phyloP scores from a whole-genome alignment of 805 yeast genomes.

The Suhomyces prunicola region DNA sequence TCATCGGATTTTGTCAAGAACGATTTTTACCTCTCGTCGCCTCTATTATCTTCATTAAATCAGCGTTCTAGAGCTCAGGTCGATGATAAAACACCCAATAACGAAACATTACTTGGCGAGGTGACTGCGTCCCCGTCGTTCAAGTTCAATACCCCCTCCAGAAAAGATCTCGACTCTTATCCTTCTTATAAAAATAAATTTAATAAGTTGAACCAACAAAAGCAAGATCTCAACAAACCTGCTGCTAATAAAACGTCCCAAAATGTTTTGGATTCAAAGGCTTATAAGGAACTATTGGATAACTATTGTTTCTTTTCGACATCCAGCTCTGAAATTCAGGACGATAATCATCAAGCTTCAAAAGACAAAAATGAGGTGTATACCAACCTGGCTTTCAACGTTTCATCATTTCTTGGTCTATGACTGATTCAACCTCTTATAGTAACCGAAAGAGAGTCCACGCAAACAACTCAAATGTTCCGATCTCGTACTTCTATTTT shows the following conservation, averaged over 20 bases:
- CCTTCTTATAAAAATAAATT: conserved; percentile 1
- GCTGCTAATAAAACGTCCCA: background rate
- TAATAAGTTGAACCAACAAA: background rate
- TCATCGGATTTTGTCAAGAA: conserved; percentile 29
- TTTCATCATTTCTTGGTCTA: background rate
- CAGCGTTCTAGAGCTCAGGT: background rate
- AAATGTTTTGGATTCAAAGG: conserved; percentile 39
- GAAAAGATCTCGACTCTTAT: background rate
- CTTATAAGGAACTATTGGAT: conserved; percentile 55
- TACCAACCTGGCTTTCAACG: background rate
- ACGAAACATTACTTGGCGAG: background rate
- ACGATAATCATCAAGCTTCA: background rate
- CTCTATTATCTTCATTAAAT: conserved; percentile 26
- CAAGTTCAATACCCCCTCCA: background rate
- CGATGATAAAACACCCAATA: background rate
- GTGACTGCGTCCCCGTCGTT: background rate
- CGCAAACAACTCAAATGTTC: too few species aligned
- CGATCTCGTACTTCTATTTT: too few species aligned
- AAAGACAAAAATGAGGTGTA: background rate
- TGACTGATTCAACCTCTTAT: too few species aligned
- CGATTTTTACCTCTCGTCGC: conserved; percentile 36
- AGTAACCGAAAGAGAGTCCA: too few species aligned
- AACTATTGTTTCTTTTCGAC: conserved; percentile 55
- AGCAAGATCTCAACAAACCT: background rate
- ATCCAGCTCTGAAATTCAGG: background rate